Conservation (phyloP, 305 asterid genomes). For the Solanum hybrid region DNA sequence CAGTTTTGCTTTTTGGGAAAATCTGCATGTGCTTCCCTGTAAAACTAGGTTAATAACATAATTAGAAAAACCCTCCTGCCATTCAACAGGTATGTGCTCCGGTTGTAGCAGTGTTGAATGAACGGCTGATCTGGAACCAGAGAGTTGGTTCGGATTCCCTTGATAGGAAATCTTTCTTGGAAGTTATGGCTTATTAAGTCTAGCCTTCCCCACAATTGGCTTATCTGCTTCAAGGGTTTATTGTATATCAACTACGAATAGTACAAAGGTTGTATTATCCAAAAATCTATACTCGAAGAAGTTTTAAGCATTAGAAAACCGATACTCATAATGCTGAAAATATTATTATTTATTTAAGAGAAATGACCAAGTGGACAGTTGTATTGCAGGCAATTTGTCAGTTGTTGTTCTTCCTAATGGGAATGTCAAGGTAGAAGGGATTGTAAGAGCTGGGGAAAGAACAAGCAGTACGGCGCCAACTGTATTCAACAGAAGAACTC, state of each 20-base stretch:
- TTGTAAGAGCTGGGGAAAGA: background rate
- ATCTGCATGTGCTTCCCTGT: background rate
- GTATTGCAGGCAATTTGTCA: background rate
- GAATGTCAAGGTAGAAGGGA: background rate
- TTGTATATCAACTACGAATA: background rate
- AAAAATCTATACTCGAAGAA: background rate
- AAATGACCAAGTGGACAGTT: background rate
- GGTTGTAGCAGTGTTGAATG: background rate
- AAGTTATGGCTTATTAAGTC: background rate
- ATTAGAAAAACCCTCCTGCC: background rate
- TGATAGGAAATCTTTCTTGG: background rate
- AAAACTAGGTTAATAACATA: background rate
- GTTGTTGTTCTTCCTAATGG: background rate
- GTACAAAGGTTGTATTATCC: background rate
- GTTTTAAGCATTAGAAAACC: background rate
- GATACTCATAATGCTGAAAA: background rate
- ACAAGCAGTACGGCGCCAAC: background rate
- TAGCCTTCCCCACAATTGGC: background rate
- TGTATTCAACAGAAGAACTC: background rate
- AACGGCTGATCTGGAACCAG: background rate
- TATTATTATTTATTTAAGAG: background rate
- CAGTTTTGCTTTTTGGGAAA: background rate
- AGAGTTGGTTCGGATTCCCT: background rate
- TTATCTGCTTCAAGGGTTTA: background rate
- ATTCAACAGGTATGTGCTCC: background rate